Percentiles rank a stretch among this genome's conserved stretches.
Evolutionary conservation across 495 filamentous ascomycete species (phyloP).

Genomic region (Lophium mytilinum): DNA sequence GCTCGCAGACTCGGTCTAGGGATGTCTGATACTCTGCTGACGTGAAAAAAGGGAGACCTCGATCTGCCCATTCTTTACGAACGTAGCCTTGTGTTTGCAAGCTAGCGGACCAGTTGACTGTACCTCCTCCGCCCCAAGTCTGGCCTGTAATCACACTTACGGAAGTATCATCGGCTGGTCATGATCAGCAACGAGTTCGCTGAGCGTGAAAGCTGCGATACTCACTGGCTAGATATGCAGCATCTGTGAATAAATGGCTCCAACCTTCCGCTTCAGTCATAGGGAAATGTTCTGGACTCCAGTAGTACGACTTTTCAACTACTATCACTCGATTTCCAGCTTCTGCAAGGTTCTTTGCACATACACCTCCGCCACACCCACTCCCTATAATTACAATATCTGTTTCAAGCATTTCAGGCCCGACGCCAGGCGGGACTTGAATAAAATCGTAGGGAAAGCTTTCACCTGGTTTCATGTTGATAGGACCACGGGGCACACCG

Average conservation of each 20-base stretch:
- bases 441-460: slow-evolving; percentile 50
- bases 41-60: slow-evolving; percentile 68
- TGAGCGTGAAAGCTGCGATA: neutral
- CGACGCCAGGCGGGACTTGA: slow-evolving; percentile 39
- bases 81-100: slow-evolving; percentile 76
- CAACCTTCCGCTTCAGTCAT: slow-evolving; percentile 53
- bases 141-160: slow-evolving; percentile 58
- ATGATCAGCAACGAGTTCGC: neutral
- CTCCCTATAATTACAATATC: slow-evolving; percentile 83
- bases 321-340: slow-evolving; percentile 69
- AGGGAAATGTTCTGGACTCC: slow-evolving; percentile 61
- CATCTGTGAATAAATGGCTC: slow-evolving; percentile 49
- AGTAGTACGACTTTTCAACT: slow-evolving; percentile 74
- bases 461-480: slow-evolving; percentile 51
- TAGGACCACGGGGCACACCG: slow-evolving; percentile 54
- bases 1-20: slow-evolving; percentile 62
- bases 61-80: slow-evolving; percentile 71
- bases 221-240: slow-evolving; percentile 19
- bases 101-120: slow-evolving; percentile 81
- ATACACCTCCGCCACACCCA: slow-evolving; percentile 79
- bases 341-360: slow-evolving; percentile 71
- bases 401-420: slow-evolving; percentile 53
- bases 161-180: slow-evolving; percentile 52
- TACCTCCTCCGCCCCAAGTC: slow-evolving; percentile 80
- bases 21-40: slow-evolving; percentile 65